Conservation (phyloP, 495 filamentous ascomycete genomes). For the Beverwykella pulmonaria region DNA sequence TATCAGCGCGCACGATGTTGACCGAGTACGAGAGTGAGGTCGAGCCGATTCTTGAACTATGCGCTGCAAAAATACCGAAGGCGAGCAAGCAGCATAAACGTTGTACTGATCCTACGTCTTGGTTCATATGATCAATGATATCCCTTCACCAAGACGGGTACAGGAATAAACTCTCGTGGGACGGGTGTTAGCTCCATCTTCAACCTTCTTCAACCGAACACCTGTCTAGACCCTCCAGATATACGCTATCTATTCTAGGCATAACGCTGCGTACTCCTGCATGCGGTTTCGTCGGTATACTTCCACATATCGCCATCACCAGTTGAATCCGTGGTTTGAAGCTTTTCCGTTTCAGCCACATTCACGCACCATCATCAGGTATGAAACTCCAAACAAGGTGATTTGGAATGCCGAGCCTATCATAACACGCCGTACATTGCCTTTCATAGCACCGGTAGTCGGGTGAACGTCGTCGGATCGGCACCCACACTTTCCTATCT, state of each 20-base stretch:
- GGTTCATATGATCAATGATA: neutral
- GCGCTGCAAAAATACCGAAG: too few species aligned
- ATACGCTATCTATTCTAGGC: neutral
- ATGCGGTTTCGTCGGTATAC: neutral
- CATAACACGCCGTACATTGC: neutral
- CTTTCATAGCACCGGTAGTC: neutral
- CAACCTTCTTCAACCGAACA: neutral
- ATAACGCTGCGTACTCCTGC: neutral
- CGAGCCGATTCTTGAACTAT: too few species aligned
- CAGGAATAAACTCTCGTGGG: neutral
- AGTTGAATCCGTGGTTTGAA: neutral
- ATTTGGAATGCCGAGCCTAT: neutral
- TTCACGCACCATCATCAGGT: neutral
- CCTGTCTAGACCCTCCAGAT: neutral
- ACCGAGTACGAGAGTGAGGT: too few species aligned
- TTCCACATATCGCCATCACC: neutral
- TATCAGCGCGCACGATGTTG: too few species aligned
- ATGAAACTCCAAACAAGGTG: neutral
- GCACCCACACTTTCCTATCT: constrained; percentile 2
- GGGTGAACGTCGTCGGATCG: constrained; percentile 6
- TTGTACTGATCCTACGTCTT: neutral
- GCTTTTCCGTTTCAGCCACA: constrained; percentile 13
- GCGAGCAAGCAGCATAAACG: too few species aligned
- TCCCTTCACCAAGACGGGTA: neutral
- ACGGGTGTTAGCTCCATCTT: neutral